phyloP scores from a whole-genome alignment of 2,329 filamentous ascomycete genomes.

The Fusarium irregulare region DNA sequence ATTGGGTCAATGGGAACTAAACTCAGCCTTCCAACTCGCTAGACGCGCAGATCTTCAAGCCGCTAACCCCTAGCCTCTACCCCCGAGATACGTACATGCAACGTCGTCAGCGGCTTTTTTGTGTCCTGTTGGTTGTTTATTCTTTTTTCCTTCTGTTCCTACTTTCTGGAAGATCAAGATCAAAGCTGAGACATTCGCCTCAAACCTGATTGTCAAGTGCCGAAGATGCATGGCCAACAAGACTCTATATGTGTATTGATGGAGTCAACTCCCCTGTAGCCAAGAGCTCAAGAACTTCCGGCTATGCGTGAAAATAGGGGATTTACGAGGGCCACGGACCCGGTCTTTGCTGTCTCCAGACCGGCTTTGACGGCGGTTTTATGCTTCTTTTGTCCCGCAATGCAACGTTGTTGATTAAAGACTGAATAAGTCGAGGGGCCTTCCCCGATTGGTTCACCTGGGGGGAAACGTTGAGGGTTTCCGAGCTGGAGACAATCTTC shows the following conservation, averaged over 20 bases:
- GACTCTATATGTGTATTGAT: background rate
- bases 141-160: background rate
- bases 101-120: background rate
- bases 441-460: constrained; percentile 1
- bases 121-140: background rate
- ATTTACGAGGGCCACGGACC: background rate
- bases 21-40: background rate
- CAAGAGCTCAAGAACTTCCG: background rate
- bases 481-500: background rate
- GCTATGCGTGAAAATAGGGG: background rate
- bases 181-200: background rate
- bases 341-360: background rate
- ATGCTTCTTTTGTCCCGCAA: background rate
- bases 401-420: constrained; percentile 2
- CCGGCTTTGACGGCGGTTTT: background rate
- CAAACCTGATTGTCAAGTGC: background rate
- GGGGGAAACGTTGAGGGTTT: background rate
- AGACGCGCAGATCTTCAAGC: background rate
- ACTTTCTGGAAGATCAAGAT: background rate
- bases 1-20: background rate
- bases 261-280: background rate
- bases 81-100: background rate
- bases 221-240: background rate
- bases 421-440: background rate
- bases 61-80: background rate